These are phyloP conservation scores for Fusarium sp. DNA, from an alignment of 2,329 filamentous ascomycete species.

Conservation along the genomic window DNA sequence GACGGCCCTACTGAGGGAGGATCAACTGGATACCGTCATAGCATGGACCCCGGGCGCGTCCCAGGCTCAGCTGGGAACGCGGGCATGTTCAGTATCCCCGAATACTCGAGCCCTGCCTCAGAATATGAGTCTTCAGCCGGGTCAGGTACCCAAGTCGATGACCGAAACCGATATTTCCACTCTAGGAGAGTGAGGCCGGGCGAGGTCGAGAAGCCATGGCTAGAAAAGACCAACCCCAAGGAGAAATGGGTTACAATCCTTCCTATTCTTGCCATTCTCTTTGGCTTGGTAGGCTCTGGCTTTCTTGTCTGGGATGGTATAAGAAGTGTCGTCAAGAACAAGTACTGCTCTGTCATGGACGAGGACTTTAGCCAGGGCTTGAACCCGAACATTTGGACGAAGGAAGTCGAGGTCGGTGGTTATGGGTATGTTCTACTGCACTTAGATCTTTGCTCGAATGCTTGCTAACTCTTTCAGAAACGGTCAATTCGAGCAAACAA, in stretches of 20 bases:
- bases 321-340: conserved; percentile 79
- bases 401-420: conserved; percentile 82
- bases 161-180: conserved; percentile 75
- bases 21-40: conserved; percentile 33
- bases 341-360: conserved; percentile 78
- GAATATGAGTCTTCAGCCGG: conserved; percentile 64
- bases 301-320: conserved; percentile 84
- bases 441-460: too few species aligned
- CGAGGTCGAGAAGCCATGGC: conserved; percentile 83
- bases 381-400: conserved; percentile 76
- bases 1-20: conserved; percentile 25
- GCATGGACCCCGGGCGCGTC: conserved; percentile 23
- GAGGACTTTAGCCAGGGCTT: conserved; percentile 76
- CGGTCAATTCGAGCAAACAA: conserved; percentile 86
- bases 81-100: conserved; percentile 43
- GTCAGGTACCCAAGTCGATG: conserved; percentile 54
- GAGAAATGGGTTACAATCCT: conserved; percentile 92
- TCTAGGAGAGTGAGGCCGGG: conserved; percentile 81
- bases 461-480: conserved; percentile 67
- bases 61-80: conserved; percentile 32
- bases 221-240: conserved; percentile 79
- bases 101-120: conserved; percentile 39
- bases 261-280: conserved; percentile 77
- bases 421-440: conserved; percentile 73
- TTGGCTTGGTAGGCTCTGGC: conserved; percentile 78